phyloP scores from a whole-genome alignment of 441 rosid species.

The Gossypium gossypioides region DNA sequence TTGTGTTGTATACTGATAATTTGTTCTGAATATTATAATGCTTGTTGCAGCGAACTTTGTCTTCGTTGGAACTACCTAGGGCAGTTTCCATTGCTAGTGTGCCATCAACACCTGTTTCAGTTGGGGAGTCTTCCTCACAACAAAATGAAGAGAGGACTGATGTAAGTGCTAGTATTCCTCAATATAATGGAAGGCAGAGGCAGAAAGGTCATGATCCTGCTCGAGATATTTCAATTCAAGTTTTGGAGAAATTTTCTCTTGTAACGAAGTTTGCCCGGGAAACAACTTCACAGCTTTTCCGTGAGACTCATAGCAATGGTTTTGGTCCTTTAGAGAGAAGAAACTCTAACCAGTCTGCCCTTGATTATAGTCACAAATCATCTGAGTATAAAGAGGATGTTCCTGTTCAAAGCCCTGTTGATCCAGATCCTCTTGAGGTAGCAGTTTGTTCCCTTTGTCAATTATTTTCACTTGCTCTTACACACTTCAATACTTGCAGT shows the following conservation, averaged over 20 bases:
- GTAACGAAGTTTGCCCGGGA: slow-evolving; percentile 94
- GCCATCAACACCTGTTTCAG: slow-evolving; percentile 34
- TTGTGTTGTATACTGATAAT: not conserved
- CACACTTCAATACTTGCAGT: not conserved
- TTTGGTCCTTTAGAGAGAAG: slow-evolving; percentile 55
- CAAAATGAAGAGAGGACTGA: slow-evolving; percentile 37
- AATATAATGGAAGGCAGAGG: slow-evolving; percentile 45
- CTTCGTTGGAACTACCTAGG: slow-evolving; percentile 87
- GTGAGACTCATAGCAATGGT: slow-evolving; percentile 59
- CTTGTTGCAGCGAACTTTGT: slow-evolving; percentile 63
- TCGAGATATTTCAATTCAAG: slow-evolving; percentile 81
- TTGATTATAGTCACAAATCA: slow-evolving; percentile 35
- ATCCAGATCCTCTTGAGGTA: slow-evolving; percentile 88
- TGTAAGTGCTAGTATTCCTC: slow-evolving; percentile 33
- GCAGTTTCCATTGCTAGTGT: slow-evolving; percentile 63
- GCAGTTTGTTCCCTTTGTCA: slow-evolving; percentile 15
- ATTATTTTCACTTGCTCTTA: not conserved
- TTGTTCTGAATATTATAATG: slow-evolving; percentile 14
- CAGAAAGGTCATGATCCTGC: slow-evolving; percentile 71
- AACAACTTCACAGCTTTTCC: slow-evolving; percentile 81
- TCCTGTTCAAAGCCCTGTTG: slow-evolving; percentile 36
- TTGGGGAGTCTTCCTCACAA: slow-evolving; percentile 33
- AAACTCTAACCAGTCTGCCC: slow-evolving; percentile 31
- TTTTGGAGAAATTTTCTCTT: slow-evolving; percentile 86
- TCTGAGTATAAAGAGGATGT: slow-evolving; percentile 37